Evolutionary conservation across 108 stramenopile species (phyloP).

Genomic region (Nitzschia putrida): DNA sequence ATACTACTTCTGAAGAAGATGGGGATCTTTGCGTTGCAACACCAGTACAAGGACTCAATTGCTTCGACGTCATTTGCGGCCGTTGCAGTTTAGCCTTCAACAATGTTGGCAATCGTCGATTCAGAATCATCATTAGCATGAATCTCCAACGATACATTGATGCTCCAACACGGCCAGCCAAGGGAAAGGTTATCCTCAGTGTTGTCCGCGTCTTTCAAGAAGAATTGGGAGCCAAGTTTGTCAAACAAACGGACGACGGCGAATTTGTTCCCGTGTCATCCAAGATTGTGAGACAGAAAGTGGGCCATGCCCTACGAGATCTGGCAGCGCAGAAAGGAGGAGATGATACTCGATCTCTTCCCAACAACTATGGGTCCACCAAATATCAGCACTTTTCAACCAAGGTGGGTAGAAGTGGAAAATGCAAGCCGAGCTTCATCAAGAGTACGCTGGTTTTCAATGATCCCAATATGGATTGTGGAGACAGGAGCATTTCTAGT

Average conservation of each 20-base stretch:
- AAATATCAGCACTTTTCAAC: no score
- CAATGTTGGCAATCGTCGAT: conserved; percentile 37
- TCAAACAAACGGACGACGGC: conserved; percentile 6
- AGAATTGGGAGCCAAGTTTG: conserved; percentile 28
- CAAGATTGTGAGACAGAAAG: conserved; percentile 32
- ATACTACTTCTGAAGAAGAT: no score
- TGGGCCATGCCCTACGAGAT: conserved; percentile 43
- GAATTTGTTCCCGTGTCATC: conserved; percentile 11
- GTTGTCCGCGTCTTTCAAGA: conserved; percentile 30
- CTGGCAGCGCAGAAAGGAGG: conserved; percentile 5
- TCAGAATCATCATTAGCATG: conserved; percentile 33
- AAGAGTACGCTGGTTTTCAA: no score
- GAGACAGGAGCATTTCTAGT: no score
- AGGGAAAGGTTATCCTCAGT: conserved; percentile 15
- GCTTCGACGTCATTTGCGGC: conserved; percentile 39
- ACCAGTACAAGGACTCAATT: not conserved
- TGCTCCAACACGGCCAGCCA: conserved; percentile 19
- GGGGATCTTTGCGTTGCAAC: no score
- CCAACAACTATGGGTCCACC: no score
- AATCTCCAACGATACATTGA: conserved; percentile 33
- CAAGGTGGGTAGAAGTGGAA: no score
- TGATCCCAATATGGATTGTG: no score
- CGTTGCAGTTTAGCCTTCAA: conserved; percentile 32
- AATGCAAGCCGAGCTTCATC: no score
- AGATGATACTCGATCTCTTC: no score